Conservation (phyloP, 23 red algal genomes). For the Rhodosorus marinus region DNA sequence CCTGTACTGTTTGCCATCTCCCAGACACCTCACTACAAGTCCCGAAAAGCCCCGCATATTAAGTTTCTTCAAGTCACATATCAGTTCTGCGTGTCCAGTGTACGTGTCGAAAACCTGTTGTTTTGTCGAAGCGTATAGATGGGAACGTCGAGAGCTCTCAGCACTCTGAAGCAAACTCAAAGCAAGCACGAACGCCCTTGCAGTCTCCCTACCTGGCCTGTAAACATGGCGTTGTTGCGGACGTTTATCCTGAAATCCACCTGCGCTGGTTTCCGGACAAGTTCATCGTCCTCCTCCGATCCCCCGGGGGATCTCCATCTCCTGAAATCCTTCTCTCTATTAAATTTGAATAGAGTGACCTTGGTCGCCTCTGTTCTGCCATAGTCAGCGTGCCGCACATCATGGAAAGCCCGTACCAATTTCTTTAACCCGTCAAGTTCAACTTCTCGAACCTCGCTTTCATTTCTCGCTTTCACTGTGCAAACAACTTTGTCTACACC, state of each 20-base stretch:
- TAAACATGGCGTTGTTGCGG: conserved; percentile 17
- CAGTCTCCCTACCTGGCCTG: too few relatives aligned
- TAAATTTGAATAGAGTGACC: conserved; percentile 53
- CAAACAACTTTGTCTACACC: conserved; percentile 95
- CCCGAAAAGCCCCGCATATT: conserved; percentile 76
- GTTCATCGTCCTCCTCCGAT: conserved; percentile 2
- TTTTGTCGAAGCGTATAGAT: too few relatives aligned
- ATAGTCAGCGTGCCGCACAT: conserved; percentile 49
- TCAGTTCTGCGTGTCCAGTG: conserved; percentile 23
- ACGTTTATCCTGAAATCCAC: conserved; percentile 37
- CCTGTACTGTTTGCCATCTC: conserved; percentile 70
- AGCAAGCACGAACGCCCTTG: too few relatives aligned
- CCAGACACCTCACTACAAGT: conserved; percentile 60
- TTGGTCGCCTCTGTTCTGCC: conserved; percentile 79
- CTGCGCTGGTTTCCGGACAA: conserved; percentile 5
- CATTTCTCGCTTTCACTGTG: conserved; percentile 18
- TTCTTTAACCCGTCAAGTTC: conserved; percentile 34
- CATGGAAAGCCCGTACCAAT: conserved; percentile 72
- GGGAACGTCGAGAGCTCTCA: too few relatives aligned
- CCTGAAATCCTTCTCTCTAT: not conserved
- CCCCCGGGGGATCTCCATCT: conserved; percentile 18
- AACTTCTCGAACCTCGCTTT: conserved; percentile 18
- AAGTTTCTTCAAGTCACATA: conserved; percentile 11
- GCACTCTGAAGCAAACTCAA: too few relatives aligned
- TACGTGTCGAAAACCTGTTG: conserved; percentile 47